A percentile compares a stretch with the other conserved stretches of the same genome.
These are phyloP conservation scores for Boletus tylopilopsis DNA, from an alignment of 768 basidiomycete genomes.

Conservation along the genomic window DNA sequence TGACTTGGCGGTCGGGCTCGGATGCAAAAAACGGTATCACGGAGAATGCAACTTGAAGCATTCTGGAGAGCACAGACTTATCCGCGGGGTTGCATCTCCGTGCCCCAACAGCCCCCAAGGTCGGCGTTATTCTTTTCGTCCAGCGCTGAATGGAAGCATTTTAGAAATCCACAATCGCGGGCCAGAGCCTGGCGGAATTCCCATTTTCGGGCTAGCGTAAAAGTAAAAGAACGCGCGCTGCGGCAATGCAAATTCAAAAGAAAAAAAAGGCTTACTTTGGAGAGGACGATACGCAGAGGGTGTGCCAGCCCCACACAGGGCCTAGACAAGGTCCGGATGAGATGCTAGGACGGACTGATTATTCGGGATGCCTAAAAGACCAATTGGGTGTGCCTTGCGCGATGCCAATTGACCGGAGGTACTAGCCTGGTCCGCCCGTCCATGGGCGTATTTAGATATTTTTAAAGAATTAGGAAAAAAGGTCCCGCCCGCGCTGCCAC, in stretches of 20 bases:
- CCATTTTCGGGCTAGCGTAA: neutral
- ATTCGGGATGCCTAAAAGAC: slow-evolving; percentile 8
- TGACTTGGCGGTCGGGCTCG: slow-evolving; percentile 4
- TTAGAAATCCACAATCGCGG: slow-evolving; percentile 3
- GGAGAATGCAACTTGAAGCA: slow-evolving; percentile 7
- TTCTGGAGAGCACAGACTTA: neutral
- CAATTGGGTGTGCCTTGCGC: neutral
- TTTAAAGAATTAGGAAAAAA: neutral
- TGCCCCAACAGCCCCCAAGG: neutral
- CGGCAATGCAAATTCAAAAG: slow-evolving; percentile 1
- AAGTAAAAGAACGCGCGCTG: neutral
- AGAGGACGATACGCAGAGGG: neutral
- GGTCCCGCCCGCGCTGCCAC: slow-evolving; percentile 9
- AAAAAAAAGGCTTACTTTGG: neutral
- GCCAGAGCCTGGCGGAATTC: slow-evolving; percentile 7
- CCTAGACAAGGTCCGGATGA: slow-evolving; percentile 1
- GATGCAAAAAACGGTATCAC: neutral
- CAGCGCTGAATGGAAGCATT: slow-evolving; percentile 16
- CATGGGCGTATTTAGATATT: neutral
- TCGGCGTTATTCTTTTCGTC: slow-evolving; percentile 6
- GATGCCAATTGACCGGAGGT: too few species aligned
- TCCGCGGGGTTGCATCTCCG: slow-evolving; percentile 15
- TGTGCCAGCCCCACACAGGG: too few species aligned
- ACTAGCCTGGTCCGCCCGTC: neutral
- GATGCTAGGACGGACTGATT: slow-evolving; percentile 5